Conservation (phyloP, 225 moss, liverwort and hornwort genomes). For the Marchantia polymorpha region DNA sequence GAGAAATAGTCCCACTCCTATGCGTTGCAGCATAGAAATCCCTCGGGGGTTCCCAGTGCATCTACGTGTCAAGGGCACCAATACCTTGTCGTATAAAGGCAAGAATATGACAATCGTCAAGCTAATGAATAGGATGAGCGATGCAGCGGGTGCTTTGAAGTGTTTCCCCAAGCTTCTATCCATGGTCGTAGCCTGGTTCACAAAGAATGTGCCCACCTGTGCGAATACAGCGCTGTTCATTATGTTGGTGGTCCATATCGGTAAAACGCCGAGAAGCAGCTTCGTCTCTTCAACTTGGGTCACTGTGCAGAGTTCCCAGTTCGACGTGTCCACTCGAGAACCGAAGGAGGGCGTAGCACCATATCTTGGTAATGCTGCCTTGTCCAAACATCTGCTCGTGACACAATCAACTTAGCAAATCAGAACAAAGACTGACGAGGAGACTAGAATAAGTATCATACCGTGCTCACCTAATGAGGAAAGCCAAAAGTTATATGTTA, state of each 20-base stretch:
- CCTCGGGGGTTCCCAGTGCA: constrained; percentile 51
- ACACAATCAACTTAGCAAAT: neutral
- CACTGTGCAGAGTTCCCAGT: constrained; percentile 49
- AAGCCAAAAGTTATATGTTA: too few relatives aligned
- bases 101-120: constrained; percentile 45
- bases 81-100: constrained; percentile 44
- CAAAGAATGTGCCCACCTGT: constrained; percentile 54
- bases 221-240: constrained; percentile 39
- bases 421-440: too few relatives aligned
- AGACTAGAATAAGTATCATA: too few relatives aligned
- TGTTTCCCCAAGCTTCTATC: constrained; percentile 38
- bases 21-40: constrained; percentile 50
- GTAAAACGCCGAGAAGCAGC: constrained; percentile 48
- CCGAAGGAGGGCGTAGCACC: neutral
- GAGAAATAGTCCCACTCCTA: constrained; percentile 53
- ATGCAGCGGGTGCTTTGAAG: constrained; percentile 53
- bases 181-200: constrained; percentile 59
- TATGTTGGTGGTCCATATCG: constrained; percentile 54
- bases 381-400: constrained; percentile 46
- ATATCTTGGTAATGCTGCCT: constrained; percentile 34
- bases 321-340: neutral
- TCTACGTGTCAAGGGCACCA: constrained; percentile 40
- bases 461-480: too few relatives aligned
- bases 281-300: constrained; percentile 72
- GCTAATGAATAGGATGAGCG: constrained; percentile 40